phyloP scores from a whole-genome alignment of 73 alveolate genomes.

The Paramecium sonneborni region DNA sequence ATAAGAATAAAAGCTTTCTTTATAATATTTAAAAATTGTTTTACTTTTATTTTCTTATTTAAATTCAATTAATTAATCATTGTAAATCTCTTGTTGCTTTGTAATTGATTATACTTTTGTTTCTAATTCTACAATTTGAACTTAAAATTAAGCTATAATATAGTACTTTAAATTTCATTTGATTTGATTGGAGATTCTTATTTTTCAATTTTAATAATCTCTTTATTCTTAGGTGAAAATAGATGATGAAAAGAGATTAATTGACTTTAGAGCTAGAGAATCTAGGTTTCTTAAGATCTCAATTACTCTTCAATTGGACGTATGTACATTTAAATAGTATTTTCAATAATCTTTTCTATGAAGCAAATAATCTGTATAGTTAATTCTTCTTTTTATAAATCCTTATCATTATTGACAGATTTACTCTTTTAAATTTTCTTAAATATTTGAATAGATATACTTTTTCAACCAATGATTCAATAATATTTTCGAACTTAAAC shows the following conservation, averaged over 20 bases:
- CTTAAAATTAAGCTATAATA: background rate
- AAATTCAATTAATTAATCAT: background rate
- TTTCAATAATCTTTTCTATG: background rate
- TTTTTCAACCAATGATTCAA: no score
- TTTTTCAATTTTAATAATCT: background rate
- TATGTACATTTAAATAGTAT: background rate
- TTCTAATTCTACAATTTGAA: background rate
- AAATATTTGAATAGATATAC: background rate
- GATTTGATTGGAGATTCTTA: background rate
- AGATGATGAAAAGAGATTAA: background rate
- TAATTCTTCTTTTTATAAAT: background rate
- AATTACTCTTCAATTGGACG: background rate
- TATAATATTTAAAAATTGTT: background rate
- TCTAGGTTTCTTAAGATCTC: background rate
- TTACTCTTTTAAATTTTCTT: slow-evolving; percentile 13
- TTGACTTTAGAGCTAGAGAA: background rate
- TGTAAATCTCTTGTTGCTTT: background rate
- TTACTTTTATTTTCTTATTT: slow-evolving; percentile 1
- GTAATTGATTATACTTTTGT: background rate
- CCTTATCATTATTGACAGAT: background rate
- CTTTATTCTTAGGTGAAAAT: background rate
- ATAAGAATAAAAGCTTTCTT: slow-evolving; percentile 22
- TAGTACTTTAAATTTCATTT: background rate
- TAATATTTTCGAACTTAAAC: background rate
- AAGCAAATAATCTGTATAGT: background rate